Evolutionary conservation across 257 asterid genomes (phyloP).

Genomic region (Forsythia viridissima): DNA sequence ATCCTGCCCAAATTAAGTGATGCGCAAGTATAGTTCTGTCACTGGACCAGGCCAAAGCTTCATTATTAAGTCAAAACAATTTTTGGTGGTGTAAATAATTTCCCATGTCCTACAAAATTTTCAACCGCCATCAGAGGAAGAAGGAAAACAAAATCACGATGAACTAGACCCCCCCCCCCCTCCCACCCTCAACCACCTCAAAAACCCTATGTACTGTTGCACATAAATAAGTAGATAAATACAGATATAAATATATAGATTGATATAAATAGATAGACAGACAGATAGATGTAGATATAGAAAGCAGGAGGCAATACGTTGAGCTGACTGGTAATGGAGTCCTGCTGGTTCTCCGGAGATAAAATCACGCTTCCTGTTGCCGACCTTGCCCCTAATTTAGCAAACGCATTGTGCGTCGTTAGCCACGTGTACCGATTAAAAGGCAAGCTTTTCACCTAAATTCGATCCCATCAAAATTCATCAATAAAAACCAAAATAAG

Average conservation of each 20-base stretch:
- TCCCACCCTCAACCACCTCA: conserved; percentile 29
- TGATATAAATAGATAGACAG: neutral
- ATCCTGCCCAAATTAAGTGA: conserved; percentile 1
- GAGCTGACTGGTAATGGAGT: conserved; percentile 81
- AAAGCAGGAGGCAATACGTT: conserved; percentile 37
- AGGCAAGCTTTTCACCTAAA: conserved; percentile 79
- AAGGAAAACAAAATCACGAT: conserved; percentile 20
- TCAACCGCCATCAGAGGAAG: conserved; percentile 27
- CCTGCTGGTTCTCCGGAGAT: conserved; percentile 84
- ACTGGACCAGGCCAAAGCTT: conserved; percentile 16
- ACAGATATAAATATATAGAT: neutral
- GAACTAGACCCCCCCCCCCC: conserved; percentile 18
- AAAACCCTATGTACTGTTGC: neutral
- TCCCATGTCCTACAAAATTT: conserved; percentile 30
- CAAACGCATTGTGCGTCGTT: conserved; percentile 83
- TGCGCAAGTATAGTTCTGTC: conserved; percentile 16
- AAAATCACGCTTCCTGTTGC: conserved; percentile 63
- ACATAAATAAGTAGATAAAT: neutral
- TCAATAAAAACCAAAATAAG: conserved; percentile 5
- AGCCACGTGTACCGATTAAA: conserved; percentile 87
- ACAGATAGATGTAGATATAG: neutral
- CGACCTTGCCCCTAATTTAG: conserved; percentile 69
- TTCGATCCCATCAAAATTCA: conserved; percentile 19
- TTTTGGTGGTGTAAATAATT: conserved; percentile 15
- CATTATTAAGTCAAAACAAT: conserved; percentile 20